Conservation (phyloP, 2,329 filamentous ascomycete species). For the Claviceps humidiphila region DNA sequence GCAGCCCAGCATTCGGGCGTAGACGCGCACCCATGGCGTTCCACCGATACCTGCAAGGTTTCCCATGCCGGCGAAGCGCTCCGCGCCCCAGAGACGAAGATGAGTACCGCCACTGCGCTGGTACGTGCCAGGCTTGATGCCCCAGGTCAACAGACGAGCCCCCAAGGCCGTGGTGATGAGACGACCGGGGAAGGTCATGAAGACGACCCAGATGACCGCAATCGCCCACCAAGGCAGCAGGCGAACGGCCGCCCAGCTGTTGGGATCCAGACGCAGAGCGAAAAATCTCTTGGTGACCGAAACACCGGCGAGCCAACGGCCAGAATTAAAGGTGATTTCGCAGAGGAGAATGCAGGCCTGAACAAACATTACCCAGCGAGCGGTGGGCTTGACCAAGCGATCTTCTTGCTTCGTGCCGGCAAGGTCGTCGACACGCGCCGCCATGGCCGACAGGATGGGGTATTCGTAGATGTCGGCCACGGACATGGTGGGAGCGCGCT, state of each 20-base stretch:
- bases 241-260: constrained; percentile 7
- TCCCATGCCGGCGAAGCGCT: constrained; percentile 6
- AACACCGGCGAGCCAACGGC: constrained; percentile 6
- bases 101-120: constrained; percentile 8
- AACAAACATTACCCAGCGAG: constrained; percentile 9
- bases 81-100: constrained; percentile 10
- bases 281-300: constrained; percentile 8
- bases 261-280: neutral
- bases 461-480: constrained; percentile 12
- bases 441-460: constrained; percentile 8
- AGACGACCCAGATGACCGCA: constrained; percentile 6
- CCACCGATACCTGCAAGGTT: constrained; percentile 7
- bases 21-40: constrained; percentile 9
- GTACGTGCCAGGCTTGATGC: constrained; percentile 10
- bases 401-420: constrained; percentile 4
- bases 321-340: constrained; percentile 6
- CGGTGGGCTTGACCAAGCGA: constrained; percentile 9
- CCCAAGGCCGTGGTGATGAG: constrained; percentile 7
- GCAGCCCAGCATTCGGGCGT: constrained; percentile 11
- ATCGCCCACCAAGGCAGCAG: constrained; percentile 8
- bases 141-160: constrained; percentile 5
- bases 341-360: constrained; percentile 8
- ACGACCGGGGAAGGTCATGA: constrained; percentile 8
- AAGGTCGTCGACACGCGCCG: constrained; percentile 8
- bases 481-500: constrained; percentile 9